Conservation (phyloP, 1,284 basidiomycete genomes). For the Puccinia novopanici region DNA sequence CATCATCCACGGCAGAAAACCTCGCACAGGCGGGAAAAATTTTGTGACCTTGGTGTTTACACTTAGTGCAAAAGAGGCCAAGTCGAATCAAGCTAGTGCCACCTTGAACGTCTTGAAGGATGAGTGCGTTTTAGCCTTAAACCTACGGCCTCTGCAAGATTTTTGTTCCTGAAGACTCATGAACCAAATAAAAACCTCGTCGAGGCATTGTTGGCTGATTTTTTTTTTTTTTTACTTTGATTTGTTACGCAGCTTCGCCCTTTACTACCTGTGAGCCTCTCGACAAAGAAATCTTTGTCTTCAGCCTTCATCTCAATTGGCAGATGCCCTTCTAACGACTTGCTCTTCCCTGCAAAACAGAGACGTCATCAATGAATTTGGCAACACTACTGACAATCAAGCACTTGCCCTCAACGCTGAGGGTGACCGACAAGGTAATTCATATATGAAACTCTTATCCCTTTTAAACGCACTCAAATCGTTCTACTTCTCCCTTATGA, state of each 20-base stretch:
- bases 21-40: not conserved
- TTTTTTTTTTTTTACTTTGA: no score
- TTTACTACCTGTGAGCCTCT: conserved; percentile 22
- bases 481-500: not conserved
- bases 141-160: not conserved
- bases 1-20: conserved; percentile 17
- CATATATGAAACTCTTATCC: not conserved
- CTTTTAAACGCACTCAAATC: not conserved
- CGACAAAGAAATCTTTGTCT: not conserved
- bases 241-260: conserved; percentile 4
- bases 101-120: conserved; percentile 35
- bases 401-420: conserved; percentile 33
- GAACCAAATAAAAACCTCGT: no score
- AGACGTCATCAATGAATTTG: conserved; percentile 33
- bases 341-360: not conserved
- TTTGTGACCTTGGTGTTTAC: conserved; percentile 2
- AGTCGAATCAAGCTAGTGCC: conserved; percentile 30
- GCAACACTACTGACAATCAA: conserved; percentile 41
- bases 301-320: not conserved
- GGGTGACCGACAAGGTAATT: conserved; percentile 37
- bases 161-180: no score
- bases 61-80: conserved; percentile 32
- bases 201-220: not conserved
- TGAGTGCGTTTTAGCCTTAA: conserved; percentile 5
- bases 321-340: not conserved